Evolutionary conservation across 495 filamentous ascomycete genomes (phyloP), one percentile per base, ranked within the genome.

Genomic region (Podospora didyma): DNA sequence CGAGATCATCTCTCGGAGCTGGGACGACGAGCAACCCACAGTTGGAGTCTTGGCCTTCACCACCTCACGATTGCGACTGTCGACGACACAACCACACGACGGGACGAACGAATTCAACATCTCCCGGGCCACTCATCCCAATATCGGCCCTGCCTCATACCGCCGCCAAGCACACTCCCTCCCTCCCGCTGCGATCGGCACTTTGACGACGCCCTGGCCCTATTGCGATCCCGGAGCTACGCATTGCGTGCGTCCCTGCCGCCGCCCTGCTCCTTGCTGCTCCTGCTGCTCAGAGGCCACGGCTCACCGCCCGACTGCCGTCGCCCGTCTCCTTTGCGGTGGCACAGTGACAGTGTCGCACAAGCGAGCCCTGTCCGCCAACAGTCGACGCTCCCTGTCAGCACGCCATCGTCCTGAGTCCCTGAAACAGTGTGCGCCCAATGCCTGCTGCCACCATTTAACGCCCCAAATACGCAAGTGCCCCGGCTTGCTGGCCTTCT

Each of bases 351-450:
- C 26, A 31, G 14, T 23, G n/a, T 31, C 34, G 39, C 31, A 39
- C 49, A 21, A 22, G 17, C 49, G 49, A 39, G 2, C 57, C 54
- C 23, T 35, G 44, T 58, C 58, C 39, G 10, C 39, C 39, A 42
- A 42, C 39, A 7, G 39, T 35, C 53, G 20, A 12, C 51, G 35
- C 49, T 50, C 59, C 60, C 52, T 59, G 58, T 42, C 58, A 71
- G 68, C 68, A 71, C 68, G 68, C 66, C 47, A 71, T 71, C 60
- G 55, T 26, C 51, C 64, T 53, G 60, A 61, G 66, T 66, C 58
- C 56, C 64, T 57, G 59, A 57, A 66, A 64, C 37, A 14, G n/a
- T 4, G 56, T 59, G 63, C 65, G 60, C 56, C 62, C 62, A 65
- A 67, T 67, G 66, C 64, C 63, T 53, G 61, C 58, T 68, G 56